These are phyloP conservation scores for Populus nigra DNA, from an alignment of 345 rosid genomes.

Conservation along the genomic window DNA sequence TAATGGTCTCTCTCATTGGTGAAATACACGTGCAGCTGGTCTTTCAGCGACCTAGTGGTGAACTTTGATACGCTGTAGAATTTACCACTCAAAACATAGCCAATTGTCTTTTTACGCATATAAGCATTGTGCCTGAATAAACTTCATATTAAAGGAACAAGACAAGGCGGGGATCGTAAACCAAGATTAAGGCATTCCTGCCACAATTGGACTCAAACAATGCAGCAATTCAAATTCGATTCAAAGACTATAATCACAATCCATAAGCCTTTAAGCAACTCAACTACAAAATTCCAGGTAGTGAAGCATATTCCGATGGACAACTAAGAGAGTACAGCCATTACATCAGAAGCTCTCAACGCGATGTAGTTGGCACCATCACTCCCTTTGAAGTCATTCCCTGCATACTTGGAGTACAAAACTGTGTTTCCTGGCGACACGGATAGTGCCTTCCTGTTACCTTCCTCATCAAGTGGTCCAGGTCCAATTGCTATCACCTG, in stretches of 20 bases:
- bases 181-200: background rate
- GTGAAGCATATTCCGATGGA: background rate
- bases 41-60: background rate
- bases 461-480: conserved; percentile 79
- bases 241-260: conserved; percentile 18
- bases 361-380: conserved; percentile 83
- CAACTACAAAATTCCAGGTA: conserved; percentile 27
- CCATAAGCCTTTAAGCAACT: conserved; percentile 22
- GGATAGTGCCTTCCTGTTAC: conserved; percentile 50
- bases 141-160: background rate
- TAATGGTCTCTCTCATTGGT: background rate
- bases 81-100: background rate
- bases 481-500: conserved; percentile 91
- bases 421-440: conserved; percentile 69
- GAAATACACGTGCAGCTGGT: background rate
- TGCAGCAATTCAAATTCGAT: conserved; percentile 7
- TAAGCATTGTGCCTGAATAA: background rate
- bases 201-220: background rate
- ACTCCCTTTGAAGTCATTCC: conserved; percentile 77
- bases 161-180: background rate
- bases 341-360: conserved; percentile 75
- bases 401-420: conserved; percentile 86
- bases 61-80: background rate
- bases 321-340: conserved; percentile 85
- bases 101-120: background rate